Percentiles rank a stretch among this genome's conserved stretches.
Evolutionary conservation across 495 filamentous ascomycete species (phyloP).

Genomic region (Aspergillus hancockii): DNA sequence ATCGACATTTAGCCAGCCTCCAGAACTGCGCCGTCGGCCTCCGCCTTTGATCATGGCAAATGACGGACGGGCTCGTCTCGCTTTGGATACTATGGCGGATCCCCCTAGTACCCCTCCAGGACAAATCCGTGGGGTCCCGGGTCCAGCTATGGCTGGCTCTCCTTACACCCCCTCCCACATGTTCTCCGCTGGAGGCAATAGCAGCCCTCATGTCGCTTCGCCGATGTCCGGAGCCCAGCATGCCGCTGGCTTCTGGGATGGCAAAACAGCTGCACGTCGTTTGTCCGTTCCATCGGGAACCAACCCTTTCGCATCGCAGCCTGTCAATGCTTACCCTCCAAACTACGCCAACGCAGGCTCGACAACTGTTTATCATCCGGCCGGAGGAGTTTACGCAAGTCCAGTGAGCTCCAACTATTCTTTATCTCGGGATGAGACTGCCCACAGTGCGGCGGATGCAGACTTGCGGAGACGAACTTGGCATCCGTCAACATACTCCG

Average conservation of each 20-base stretch:
- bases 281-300: constrained; percentile 77
- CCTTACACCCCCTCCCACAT: constrained; percentile 55
- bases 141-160: constrained; percentile 66
- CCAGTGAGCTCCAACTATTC: constrained; percentile 69
- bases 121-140: constrained; percentile 42
- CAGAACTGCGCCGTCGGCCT: constrained; percentile 69
- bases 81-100: constrained; percentile 60
- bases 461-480: constrained; percentile 83
- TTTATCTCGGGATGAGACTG: constrained; percentile 64
- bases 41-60: constrained; percentile 83
- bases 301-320: constrained; percentile 73
- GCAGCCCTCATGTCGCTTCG: constrained; percentile 74
- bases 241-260: constrained; percentile 66
- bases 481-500: constrained; percentile 76
- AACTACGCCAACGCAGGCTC: constrained; percentile 52
- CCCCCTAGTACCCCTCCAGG: constrained; percentile 51
- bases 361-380: constrained; percentile 54
- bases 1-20: constrained; percentile 64
- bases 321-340: constrained; percentile 54
- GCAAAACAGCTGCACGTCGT: constrained; percentile 69
- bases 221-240: constrained; percentile 67
- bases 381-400: constrained; percentile 63
- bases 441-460: constrained; percentile 62
- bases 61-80: constrained; percentile 60
- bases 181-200: constrained; percentile 67